These are phyloP conservation scores for Trichoderma polysporum DNA, from an alignment of 2,329 filamentous ascomycete species.

Conservation along the genomic window DNA sequence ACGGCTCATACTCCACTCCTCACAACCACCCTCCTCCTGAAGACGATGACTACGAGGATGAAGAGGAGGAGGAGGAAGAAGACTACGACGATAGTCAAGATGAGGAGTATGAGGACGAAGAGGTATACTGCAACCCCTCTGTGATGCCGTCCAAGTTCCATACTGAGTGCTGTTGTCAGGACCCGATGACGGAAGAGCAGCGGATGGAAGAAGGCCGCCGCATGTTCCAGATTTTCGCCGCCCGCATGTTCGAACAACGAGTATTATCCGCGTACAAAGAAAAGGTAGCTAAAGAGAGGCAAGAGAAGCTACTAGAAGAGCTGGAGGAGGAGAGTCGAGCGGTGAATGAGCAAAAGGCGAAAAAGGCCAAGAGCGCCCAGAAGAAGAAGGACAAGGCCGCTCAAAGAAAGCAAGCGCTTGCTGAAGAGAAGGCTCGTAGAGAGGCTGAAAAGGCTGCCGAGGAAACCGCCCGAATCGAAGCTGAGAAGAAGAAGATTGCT, in stretches of 20 bases:
- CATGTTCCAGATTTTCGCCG: slow-evolving; percentile 99
- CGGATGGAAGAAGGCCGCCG: slow-evolving; percentile 97
- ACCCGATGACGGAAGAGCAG: slow-evolving; percentile 95
- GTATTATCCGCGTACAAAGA: slow-evolving; percentile 97
- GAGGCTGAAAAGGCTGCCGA: slow-evolving; percentile 89
- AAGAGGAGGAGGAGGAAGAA: slow-evolving; percentile 62
- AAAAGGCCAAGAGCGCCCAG: slow-evolving; percentile 90
- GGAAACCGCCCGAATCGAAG: slow-evolving; percentile 71
- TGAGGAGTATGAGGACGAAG: slow-evolving; percentile 75
- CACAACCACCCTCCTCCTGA: slow-evolving; percentile 77
- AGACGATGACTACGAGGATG: slow-evolving; percentile 72
- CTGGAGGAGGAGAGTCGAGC: slow-evolving; percentile 79
- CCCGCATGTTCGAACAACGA: slow-evolving; percentile 97
- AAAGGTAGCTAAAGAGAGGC: slow-evolving; percentile 91
- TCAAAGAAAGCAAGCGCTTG: slow-evolving; percentile 80
- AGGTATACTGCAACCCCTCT: slow-evolving; percentile 56
- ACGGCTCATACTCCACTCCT: slow-evolving; percentile 56
- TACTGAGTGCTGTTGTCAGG: slow-evolving; percentile 61
- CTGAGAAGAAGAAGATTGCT: slow-evolving; percentile 75
- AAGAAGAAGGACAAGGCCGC: slow-evolving; percentile 94
- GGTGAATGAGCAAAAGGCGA: slow-evolving; percentile 78
- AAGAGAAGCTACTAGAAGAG: slow-evolving; percentile 87
- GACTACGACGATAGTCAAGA: slow-evolving; percentile 63
- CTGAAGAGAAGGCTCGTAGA: slow-evolving; percentile 85
- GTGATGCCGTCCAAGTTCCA: slow-evolving; percentile 41